phyloP scores from a whole-genome alignment of 1,284 basidiomycete genomes.

The Irpex rosettiformis region DNA sequence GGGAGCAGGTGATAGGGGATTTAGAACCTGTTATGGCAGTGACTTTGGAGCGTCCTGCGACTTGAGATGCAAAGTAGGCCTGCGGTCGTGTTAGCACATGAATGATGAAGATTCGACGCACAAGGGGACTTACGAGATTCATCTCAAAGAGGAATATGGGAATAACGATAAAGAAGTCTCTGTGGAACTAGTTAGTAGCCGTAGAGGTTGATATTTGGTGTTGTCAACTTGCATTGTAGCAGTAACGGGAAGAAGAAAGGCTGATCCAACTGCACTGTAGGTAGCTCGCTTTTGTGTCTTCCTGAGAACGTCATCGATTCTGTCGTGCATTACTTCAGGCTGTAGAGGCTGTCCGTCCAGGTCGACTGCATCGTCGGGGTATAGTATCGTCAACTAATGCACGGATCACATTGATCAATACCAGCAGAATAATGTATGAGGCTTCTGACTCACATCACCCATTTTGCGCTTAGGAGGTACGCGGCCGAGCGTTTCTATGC shows the following conservation, averaged over 20 bases:
- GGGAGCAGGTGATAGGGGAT: not conserved
- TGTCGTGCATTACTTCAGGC: not conserved
- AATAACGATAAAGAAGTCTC: not conserved
- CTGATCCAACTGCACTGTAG: not conserved
- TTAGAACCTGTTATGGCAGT: not conserved
- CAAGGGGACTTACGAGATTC: not conserved
- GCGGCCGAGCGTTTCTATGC: not conserved
- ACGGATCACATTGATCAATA: not conserved
- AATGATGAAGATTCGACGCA: not conserved
- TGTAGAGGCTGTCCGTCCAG: not conserved
- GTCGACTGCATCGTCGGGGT: not conserved
- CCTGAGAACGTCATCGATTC: not conserved
- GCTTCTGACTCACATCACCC: not conserved
- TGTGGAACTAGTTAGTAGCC: not conserved
- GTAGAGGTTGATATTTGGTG: not conserved
- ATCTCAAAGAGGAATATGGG: constrained; percentile 1
- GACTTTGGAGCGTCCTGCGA: not conserved
- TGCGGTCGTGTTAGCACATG: not conserved
- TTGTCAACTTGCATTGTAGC: not conserved
- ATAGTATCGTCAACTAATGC: not conserved
- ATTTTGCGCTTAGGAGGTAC: not conserved
- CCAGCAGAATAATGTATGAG: not conserved
- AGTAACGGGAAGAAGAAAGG: not conserved
- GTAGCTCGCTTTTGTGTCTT: not conserved
- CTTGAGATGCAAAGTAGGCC: constrained; percentile 1